A percentile compares a stretch with the other conserved stretches of the same genome.
Evolutionary conservation across 73 alveolate genomes (phyloP).

Genomic region (Vitrella brassicaformis): DNA sequence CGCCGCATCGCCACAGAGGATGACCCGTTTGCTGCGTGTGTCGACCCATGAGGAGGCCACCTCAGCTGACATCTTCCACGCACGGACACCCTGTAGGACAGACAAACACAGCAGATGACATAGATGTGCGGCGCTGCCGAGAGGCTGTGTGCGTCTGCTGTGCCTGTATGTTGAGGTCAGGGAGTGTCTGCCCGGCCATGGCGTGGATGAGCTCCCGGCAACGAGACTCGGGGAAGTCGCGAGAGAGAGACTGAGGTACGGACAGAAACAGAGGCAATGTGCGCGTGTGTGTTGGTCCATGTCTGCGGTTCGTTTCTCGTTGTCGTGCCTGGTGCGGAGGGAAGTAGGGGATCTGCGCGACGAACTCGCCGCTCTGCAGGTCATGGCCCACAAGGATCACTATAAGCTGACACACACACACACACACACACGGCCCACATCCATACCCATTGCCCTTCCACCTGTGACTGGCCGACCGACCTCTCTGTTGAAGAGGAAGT

Average conservation of each 20-base stretch:
- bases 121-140: too few relatives aligned
- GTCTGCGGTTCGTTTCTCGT: too few relatives aligned
- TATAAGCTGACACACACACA: too few relatives aligned
- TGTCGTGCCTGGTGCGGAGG: conserved; percentile 28
- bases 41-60: conserved; percentile 7
- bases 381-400: conserved; percentile 50
- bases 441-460: too few relatives aligned
- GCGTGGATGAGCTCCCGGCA: background rate
- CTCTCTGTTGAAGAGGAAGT: conserved; percentile 43
- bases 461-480: too few relatives aligned
- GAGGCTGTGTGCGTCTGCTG: too few relatives aligned
- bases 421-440: too few relatives aligned
- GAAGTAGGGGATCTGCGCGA: conserved; percentile 43
- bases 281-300: too few relatives aligned
- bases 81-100: conserved; percentile 3
- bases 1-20: conserved; percentile 44
- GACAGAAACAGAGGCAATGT: too few relatives aligned
- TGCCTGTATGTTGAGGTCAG: conserved; percentile 16
- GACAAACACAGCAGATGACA: too few relatives aligned
- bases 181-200: background rate
- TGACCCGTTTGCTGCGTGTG: background rate
- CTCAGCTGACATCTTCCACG: conserved; percentile 46
- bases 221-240: conserved; percentile 1
- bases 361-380: conserved; percentile 45
- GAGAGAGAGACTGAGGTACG: conserved; percentile 5